These are phyloP conservation scores for Centaurea solstitialis DNA, from an alignment of 129 eudicot species.

Conservation along the genomic window DNA sequence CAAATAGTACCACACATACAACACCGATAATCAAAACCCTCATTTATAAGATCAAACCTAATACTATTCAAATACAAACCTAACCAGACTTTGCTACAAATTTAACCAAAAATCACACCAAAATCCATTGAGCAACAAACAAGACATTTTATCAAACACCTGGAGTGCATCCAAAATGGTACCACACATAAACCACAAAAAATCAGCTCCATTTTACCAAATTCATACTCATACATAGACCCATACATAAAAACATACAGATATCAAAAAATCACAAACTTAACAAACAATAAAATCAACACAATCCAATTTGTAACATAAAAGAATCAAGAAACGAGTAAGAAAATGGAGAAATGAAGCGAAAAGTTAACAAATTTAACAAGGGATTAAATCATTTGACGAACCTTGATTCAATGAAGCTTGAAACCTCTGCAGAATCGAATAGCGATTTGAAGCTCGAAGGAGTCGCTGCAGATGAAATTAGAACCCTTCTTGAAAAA, in stretches of 20 bases:
- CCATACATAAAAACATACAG: background rate
- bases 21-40: background rate
- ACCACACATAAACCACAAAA: background rate
- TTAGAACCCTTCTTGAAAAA: constrained; percentile 1
- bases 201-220: background rate
- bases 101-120: background rate
- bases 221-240: background rate
- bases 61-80: background rate
- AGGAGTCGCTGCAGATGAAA: constrained; percentile 37
- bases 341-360: background rate
- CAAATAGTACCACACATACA: constrained; percentile 11
- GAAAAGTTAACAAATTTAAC: background rate
- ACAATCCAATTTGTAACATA: background rate
- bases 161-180: constrained; percentile 23
- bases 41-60: background rate
- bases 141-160: constrained; percentile 26
- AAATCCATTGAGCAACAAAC: constrained; percentile 1
- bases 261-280: constrained; percentile 5
- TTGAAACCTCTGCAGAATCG: constrained; percentile 15
- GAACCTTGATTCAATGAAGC: constrained; percentile 24
- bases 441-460: constrained; percentile 14
- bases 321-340: constrained; percentile 1
- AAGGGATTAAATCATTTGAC: background rate
- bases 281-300: background rate
- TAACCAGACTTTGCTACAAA: background rate